Base-by-base conservation (phyloP, 2,329 filamentous ascomycete species). In the Paracamarosporium sp. region DNA sequence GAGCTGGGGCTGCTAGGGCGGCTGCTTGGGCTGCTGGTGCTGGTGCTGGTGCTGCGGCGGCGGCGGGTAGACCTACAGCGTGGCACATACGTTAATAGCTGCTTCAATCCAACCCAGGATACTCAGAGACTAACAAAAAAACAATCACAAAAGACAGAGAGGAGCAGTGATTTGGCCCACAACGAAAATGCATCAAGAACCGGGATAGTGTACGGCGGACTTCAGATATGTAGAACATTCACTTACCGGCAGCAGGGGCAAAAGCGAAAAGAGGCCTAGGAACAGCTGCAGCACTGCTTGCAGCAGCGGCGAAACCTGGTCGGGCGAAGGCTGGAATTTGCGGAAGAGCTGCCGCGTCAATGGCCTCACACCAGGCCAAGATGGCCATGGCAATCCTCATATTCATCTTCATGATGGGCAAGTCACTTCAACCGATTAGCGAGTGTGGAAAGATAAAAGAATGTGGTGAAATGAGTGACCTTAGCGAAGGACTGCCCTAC, bases 371-470 rank as follows among this genome's bases (percentile, higher is more conserved):
- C n/a, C 61, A 61, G 50, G 58, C 60, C 54, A 65, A 33, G 22
- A 65, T 56, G 51, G 45, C 54, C 43, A 59, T 5, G 38, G 58
- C 56, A 35, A 55, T 56, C 24, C 35, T 51, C 5, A 44, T 20
- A 52, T 61, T 55, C 60, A 64, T 62, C 45, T 36, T 48, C n/a
- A 56, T 43, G 35, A 51, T 53, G 55, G 35, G 38, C 40, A 24
- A 36, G 43, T 48, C 31, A 22, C 43, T 3, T 48, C 45, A 48
- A 48, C 17, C 44, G 28, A 35, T 36, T 45, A 45, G 45, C 27
- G 47, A 52, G 27, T 28, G 30, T 27, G 35, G 8, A 41, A 40
- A 17, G 1, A 31, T 17, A 53, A 50, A n/a, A 11, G 50, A 44
- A 17, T 24, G 54, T 33, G 11, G 22, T 11, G 3, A 27, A 56